phyloP scores from a whole-genome alignment of 345 rosid species.

The Garcia nutans region DNA sequence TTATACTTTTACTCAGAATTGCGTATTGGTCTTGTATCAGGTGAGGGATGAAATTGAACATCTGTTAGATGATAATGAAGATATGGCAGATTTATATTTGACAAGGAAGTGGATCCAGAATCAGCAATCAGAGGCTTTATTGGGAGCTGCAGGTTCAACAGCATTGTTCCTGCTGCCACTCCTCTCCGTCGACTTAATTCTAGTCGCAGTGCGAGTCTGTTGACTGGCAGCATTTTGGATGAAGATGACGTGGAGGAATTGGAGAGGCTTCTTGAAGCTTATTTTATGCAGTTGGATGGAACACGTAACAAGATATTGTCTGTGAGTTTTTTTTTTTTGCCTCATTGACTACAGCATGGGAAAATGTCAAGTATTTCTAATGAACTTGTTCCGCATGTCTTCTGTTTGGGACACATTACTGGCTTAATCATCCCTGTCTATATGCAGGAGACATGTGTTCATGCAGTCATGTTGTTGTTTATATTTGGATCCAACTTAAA shows the following conservation, averaged over 20 bases:
- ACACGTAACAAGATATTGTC: constrained; percentile 89
- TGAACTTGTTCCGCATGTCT: background rate
- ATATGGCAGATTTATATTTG: constrained; percentile 79
- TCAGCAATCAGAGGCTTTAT: constrained; percentile 66
- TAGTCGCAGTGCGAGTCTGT: constrained; percentile 58
- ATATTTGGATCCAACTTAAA: too few relatives aligned
- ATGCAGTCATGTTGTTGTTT: background rate
- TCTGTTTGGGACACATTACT: background rate
- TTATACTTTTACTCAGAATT: background rate
- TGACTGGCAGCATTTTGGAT: constrained; percentile 47
- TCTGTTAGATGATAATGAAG: constrained; percentile 79
- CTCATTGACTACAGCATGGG: background rate
- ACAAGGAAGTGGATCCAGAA: constrained; percentile 74
- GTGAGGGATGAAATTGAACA: constrained; percentile 94
- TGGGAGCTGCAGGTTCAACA: constrained; percentile 44
- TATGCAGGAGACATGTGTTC: background rate
- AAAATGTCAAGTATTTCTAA: background rate
- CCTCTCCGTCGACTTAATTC: constrained; percentile 50
- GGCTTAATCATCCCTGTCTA: too few relatives aligned
- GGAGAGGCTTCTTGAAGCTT: constrained; percentile 93
- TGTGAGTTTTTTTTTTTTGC: constrained; percentile 44
- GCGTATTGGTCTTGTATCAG: constrained; percentile 32
- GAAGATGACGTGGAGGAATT: constrained; percentile 80
- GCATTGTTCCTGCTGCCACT: constrained; percentile 31
- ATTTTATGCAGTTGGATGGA: constrained; percentile 94